phyloP scores from a whole-genome alignment of 345 rosid genomes.

The Pugionium dolabratum region DNA sequence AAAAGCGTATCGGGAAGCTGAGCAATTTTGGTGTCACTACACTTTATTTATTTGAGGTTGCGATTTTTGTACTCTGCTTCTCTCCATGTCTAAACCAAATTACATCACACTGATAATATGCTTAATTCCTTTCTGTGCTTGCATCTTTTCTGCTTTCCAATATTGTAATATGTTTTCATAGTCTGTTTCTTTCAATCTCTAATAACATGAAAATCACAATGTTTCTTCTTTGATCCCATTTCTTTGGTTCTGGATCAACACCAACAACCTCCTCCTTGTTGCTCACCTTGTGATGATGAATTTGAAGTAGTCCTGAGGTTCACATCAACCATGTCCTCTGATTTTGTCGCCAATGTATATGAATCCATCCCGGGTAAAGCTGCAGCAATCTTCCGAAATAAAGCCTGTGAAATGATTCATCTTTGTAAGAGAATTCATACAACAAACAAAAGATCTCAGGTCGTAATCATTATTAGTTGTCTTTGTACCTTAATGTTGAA shows the following conservation, averaged over 20 bases:
- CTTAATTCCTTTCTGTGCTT: neutral
- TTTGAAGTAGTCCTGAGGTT: constrained; percentile 73
- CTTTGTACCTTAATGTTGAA: constrained; percentile 74
- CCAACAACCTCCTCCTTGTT: constrained; percentile 78
- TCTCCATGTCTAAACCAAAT: neutral
- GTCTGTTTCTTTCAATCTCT: neutral
- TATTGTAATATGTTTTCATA: neutral
- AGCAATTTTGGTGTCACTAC: constrained; percentile 29
- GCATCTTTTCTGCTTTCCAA: neutral
- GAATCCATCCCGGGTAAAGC: constrained; percentile 96
- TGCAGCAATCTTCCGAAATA: constrained; percentile 89
- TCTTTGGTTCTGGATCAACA: constrained; percentile 49
- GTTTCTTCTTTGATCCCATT: constrained; percentile 3
- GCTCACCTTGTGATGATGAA: constrained; percentile 70
- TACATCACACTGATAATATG: neutral
- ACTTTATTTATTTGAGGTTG: neutral
- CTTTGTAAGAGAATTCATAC: constrained; percentile 1
- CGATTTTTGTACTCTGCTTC: neutral
- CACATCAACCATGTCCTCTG: constrained; percentile 97
- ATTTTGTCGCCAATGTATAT: constrained; percentile 64
- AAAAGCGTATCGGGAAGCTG: constrained; percentile 6
- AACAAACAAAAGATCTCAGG: neutral
- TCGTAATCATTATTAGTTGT: neutral
- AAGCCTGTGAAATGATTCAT: constrained; percentile 55
- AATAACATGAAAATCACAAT: constrained; percentile 15